These are phyloP conservation scores for Emydomyces testavorans DNA, from an alignment of 2,329 filamentous ascomycete species.

Conservation along the genomic window DNA sequence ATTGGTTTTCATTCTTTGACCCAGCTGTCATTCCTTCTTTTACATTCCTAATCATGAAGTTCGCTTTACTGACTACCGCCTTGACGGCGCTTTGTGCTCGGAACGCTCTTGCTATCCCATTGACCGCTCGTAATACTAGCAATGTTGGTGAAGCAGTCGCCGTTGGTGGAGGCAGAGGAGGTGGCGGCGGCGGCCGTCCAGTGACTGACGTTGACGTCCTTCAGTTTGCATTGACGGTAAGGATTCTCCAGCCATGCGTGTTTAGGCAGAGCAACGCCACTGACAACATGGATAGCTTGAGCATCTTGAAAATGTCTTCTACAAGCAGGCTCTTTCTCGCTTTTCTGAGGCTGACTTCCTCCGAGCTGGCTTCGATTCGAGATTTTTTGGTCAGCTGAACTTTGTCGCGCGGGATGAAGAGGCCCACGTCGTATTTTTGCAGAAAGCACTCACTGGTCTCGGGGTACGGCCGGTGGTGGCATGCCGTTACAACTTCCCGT, in stretches of 20 bases:
- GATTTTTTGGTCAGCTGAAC: slow-evolving; percentile 48
- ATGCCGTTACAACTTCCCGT: slow-evolving; percentile 48
- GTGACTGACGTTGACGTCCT: slow-evolving; percentile 16
- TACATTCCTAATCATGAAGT: slow-evolving; percentile 14
- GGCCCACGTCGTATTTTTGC: slow-evolving; percentile 48
- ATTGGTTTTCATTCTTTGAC: slow-evolving; percentile 12
- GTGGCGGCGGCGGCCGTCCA: no score
- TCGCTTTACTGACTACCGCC: slow-evolving; percentile 11
- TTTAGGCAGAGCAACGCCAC: not conserved
- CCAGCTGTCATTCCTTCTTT: slow-evolving; percentile 13
- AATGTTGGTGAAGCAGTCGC: not conserved
- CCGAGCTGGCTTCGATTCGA: slow-evolving; percentile 39
- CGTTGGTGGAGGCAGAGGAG: no score
- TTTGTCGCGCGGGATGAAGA: slow-evolving; percentile 47
- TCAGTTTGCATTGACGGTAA: slow-evolving; percentile 18
- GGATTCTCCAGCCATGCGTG: not conserved
- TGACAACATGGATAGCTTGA: slow-evolving; percentile 30
- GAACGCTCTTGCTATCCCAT: slow-evolving; percentile 9
- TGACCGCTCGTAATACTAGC: slow-evolving; percentile 10
- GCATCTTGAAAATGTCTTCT: slow-evolving; percentile 52
- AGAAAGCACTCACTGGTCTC: slow-evolving; percentile 34
- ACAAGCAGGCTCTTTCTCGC: slow-evolving; percentile 47
- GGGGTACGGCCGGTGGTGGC: slow-evolving; percentile 42
- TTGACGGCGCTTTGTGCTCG: slow-evolving; percentile 12
- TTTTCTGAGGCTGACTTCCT: slow-evolving; percentile 45